phyloP scores from a whole-genome alignment of 305 asterid species.

The Euphrasia arctica region DNA sequence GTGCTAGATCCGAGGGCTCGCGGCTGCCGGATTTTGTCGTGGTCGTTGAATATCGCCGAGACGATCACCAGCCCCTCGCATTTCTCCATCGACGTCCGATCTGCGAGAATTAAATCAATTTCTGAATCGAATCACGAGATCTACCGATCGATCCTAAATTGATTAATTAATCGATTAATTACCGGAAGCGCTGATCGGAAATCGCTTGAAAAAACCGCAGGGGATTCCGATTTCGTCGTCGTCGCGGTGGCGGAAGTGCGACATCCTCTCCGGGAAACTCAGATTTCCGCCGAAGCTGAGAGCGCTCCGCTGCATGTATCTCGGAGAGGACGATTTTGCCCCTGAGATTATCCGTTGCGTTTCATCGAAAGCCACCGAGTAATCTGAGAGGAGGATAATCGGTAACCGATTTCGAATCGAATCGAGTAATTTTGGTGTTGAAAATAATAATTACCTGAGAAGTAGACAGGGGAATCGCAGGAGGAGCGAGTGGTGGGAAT shows the following conservation, averaged over 20 bases:
- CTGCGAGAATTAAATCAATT: constrained; percentile 30
- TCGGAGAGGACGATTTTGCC: constrained; percentile 28
- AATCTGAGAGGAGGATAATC: constrained; percentile 42
- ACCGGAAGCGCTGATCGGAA: constrained; percentile 58
- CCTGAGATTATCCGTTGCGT: constrained; percentile 35
- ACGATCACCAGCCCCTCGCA: constrained; percentile 68
- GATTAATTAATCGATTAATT: constrained; percentile 6
- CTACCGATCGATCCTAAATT: neutral
- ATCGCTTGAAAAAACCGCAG: constrained; percentile 69
- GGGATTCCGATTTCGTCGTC: constrained; percentile 45
- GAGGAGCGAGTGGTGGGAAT: constrained; percentile 73
- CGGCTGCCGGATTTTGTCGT: constrained; percentile 92
- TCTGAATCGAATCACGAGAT: neutral
- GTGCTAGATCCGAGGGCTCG: constrained; percentile 69
- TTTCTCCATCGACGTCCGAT: constrained; percentile 52
- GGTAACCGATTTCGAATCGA: neutral
- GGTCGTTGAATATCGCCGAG: constrained; percentile 79
- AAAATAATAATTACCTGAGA: constrained; percentile 35
- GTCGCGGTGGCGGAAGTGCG: constrained; percentile 41
- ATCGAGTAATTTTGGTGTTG: neutral
- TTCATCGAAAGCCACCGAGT: constrained; percentile 46
- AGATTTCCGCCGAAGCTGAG: constrained; percentile 71
- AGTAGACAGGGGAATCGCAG: constrained; percentile 69
- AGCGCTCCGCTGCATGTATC: constrained; percentile 50
- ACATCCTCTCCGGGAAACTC: constrained; percentile 43